These are phyloP conservation scores for Saccharum hybrid DNA, from an alignment of 202 grass and related monocot genomes.

Conservation along the genomic window DNA sequence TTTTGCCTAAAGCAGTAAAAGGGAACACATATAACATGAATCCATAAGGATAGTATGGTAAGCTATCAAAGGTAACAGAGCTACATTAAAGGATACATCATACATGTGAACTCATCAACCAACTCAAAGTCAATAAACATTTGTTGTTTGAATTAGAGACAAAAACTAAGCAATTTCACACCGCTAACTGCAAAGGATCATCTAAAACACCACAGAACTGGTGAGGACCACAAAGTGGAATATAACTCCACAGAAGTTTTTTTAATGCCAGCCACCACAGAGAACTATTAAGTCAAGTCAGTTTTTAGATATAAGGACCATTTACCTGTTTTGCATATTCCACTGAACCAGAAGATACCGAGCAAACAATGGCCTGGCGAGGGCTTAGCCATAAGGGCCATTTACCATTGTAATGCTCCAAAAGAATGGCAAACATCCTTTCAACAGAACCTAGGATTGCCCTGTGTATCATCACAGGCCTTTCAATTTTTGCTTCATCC, in stretches of 20 bases:
- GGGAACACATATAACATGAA: not conserved
- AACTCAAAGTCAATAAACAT: conserved; percentile 31
- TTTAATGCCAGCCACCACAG: not conserved
- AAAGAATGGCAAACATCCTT: conserved; percentile 98
- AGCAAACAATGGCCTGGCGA: conserved; percentile 94
- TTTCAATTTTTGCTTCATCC: conserved; percentile 93
- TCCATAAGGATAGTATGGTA: not conserved
- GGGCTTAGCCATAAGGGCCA: conserved; percentile 98
- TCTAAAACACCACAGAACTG: not conserved
- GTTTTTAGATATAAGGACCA: not conserved
- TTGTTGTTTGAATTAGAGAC: conserved; percentile 9
- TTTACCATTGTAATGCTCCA: conserved; percentile 99
- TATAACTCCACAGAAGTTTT: not conserved
- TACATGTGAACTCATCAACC: not conserved
- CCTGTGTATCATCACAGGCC: conserved; percentile 96
- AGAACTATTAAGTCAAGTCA: conserved; percentile 26
- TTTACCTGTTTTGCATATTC: conserved; percentile 90
- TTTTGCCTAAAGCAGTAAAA: not conserved
- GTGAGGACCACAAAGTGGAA: not conserved
- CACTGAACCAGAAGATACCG: conserved; percentile 67
- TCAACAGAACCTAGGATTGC: conserved; percentile 95
- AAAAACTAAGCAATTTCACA: not conserved
- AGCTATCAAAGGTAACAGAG: not conserved
- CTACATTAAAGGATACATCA: conserved; percentile 9
- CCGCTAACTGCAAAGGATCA: not conserved